Percentiles rank a stretch among this genome's conserved stretches.
These are phyloP conservation scores for Penicillium olsonii DNA, from an alignment of 2,329 filamentous ascomycete genomes.

Conservation along the genomic window DNA sequence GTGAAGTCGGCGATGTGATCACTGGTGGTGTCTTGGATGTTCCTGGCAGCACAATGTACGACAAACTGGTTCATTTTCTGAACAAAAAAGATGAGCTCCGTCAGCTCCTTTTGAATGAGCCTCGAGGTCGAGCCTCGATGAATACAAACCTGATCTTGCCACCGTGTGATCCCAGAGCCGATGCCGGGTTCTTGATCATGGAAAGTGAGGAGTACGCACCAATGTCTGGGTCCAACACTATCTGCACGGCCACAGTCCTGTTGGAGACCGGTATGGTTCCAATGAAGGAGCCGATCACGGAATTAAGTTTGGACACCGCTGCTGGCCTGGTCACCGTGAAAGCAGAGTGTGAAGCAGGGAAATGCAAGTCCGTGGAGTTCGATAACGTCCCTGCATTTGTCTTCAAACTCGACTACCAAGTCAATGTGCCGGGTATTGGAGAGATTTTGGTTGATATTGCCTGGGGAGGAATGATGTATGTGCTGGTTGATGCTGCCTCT, in stretches of 20 bases:
- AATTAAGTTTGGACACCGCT: slow-evolving; percentile 46
- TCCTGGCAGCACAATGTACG: slow-evolving; percentile 48
- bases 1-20: slow-evolving; percentile 53
- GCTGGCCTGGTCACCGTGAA: slow-evolving; percentile 47
- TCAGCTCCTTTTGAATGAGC: slow-evolving; percentile 49
- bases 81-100: slow-evolving; percentile 44
- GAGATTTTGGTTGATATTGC: slow-evolving; percentile 46
- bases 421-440: slow-evolving; percentile 46
- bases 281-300: slow-evolving; percentile 49
- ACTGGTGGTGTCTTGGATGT: slow-evolving; percentile 51
- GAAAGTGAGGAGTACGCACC: slow-evolving; percentile 50
- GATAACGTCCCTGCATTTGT: slow-evolving; percentile 51
- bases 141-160: slow-evolving; percentile 45
- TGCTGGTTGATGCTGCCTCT: slow-evolving; percentile 42
- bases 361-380: slow-evolving; percentile 48
- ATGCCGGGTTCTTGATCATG: slow-evolving; percentile 51
- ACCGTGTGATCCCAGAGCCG: slow-evolving; percentile 47
- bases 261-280: slow-evolving; percentile 51
- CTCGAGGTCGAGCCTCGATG: slow-evolving; percentile 47
- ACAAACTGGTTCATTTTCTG: slow-evolving; percentile 49
- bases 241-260: slow-evolving; percentile 48
- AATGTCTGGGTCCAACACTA: slow-evolving; percentile 51
- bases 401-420: slow-evolving; percentile 40
- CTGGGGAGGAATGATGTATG: slow-evolving; percentile 52
- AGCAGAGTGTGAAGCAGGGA: slow-evolving; percentile 46